phyloP scores from a whole-genome alignment of 148 eudicot species.

The Heliosperma pusillum region DNA sequence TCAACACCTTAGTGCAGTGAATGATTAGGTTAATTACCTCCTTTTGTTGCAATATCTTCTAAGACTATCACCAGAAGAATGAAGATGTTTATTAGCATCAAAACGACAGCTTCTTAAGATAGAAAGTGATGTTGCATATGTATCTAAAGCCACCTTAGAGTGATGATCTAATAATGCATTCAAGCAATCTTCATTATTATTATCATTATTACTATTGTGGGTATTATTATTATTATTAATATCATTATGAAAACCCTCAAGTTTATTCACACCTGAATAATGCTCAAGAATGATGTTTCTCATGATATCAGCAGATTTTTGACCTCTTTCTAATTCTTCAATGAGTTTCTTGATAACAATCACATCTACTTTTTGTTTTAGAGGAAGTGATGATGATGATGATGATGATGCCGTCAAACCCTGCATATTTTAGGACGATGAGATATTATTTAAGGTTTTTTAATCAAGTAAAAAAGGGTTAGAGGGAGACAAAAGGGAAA shows the following conservation, averaged over 20 bases:
- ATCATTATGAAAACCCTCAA: background rate
- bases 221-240: no score
- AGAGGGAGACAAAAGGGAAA: no score
- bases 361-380: background rate
- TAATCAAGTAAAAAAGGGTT: no score
- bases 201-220: background rate
- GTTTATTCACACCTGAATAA: background rate
- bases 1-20: no score
- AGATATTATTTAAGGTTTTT: no score
- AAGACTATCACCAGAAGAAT: no score
- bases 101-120: background rate
- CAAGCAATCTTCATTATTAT: no score
- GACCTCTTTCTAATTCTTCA: slow-evolving; percentile 3
- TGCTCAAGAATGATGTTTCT: background rate
- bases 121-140: slow-evolving; percentile 11
- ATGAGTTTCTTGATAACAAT: slow-evolving; percentile 1
- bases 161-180: slow-evolving; percentile 2
- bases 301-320: slow-evolving; percentile 17
- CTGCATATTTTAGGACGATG: no score
- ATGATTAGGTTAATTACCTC: slow-evolving; percentile 15
- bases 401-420: no score
- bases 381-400: no score
- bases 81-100: background rate
- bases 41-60: slow-evolving; percentile 27
- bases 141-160: background rate